Conservation (phyloP, 495 filamentous ascomycete genomes). For the Xylaria venustula region DNA sequence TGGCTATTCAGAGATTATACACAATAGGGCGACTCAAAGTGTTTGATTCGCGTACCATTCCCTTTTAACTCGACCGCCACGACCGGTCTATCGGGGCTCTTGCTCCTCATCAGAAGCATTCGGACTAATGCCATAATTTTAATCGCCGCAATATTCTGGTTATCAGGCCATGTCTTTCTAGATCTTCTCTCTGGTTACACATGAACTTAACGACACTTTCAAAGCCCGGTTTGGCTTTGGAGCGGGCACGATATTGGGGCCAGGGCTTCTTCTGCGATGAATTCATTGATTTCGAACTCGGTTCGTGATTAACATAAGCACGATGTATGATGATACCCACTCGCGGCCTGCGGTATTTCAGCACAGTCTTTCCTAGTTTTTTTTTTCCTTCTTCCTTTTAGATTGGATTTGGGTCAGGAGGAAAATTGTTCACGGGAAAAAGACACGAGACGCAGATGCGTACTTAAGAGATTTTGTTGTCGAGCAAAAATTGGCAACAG, state of each 20-base stretch:
- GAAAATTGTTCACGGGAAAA: neutral
- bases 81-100: too few relatives aligned
- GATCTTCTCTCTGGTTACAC: too few relatives aligned
- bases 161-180: too few relatives aligned
- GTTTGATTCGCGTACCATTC: neutral
- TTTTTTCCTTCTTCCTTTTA: neutral
- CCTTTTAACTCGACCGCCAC: too few relatives aligned
- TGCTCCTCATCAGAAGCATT: too few relatives aligned
- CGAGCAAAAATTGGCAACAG: too few relatives aligned
- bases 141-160: too few relatives aligned
- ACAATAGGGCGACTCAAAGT: conserved; percentile 6
- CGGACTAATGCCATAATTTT: too few relatives aligned
- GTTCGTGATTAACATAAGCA: too few relatives aligned
- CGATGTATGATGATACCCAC: conserved; percentile 5
- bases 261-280: neutral
- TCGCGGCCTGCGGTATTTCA: neutral
- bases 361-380: neutral
- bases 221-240: neutral
- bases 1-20: conserved; percentile 30
- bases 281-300: neutral
- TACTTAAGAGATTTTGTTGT: neutral
- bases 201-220: too few relatives aligned
- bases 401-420: neutral
- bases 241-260: neutral
- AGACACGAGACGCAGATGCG: neutral